These are phyloP conservation scores for Vaccinium vitisidaea DNA, from an alignment of 148 eudicot species.

Conservation along the genomic window DNA sequence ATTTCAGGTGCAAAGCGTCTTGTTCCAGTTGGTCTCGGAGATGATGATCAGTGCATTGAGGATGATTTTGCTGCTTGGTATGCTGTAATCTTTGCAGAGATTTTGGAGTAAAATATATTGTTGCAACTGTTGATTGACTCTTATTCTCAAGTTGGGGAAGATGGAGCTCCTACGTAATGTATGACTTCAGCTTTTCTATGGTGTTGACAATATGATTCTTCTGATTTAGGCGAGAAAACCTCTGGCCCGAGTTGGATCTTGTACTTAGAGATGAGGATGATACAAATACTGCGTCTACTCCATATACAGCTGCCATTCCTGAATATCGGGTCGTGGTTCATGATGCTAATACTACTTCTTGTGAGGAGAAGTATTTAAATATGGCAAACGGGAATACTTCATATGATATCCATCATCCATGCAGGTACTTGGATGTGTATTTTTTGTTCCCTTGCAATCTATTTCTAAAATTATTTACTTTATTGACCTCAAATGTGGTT, in stretches of 20 bases:
- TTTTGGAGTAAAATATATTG: background rate
- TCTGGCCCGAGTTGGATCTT: conserved; percentile 85
- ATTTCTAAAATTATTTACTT: conserved; percentile 4
- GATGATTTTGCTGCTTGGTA: conserved; percentile 95
- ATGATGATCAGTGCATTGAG: conserved; percentile 94
- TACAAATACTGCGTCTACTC: conserved; percentile 49
- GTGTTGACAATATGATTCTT: conserved; percentile 12
- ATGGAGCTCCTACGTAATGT: background rate
- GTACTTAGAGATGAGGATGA: conserved; percentile 64
- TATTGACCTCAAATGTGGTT: conserved; percentile 16
- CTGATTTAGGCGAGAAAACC: conserved; percentile 57
- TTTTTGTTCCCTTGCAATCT: background rate
- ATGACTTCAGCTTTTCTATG: conserved; percentile 4
- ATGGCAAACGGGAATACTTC: conserved; percentile 56
- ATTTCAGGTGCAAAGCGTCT: conserved; percentile 76
- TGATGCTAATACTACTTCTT: conserved; percentile 35
- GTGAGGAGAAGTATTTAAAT: conserved; percentile 32
- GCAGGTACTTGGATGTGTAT: conserved; percentile 54
- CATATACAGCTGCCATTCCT: conserved; percentile 73
- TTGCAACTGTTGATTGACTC: background rate
- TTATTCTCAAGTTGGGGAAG: conserved; percentile 3
- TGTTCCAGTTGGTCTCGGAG: conserved; percentile 77
- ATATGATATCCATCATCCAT: conserved; percentile 87
- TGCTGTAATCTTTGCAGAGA: background rate
- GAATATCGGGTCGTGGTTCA: conserved; percentile 72